A percentile compares a stretch with the other conserved stretches of the same genome.
Evolutionary conservation across 192 early-diverging fungal species (phyloP).

Genomic region (Backusella circina): DNA sequence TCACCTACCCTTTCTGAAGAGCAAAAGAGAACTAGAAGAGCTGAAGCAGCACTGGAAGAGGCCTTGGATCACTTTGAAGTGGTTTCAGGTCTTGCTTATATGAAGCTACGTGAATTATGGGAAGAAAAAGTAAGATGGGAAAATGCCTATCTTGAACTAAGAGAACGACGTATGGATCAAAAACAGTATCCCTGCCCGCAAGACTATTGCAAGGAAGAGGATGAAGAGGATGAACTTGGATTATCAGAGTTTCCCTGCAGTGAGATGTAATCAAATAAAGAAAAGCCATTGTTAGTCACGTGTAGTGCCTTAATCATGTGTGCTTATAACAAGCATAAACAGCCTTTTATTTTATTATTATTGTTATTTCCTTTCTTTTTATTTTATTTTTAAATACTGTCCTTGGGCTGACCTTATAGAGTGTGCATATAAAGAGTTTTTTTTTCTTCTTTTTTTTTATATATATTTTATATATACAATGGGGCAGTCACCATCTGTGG

Average conservation of each 20-base stretch:
- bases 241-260: conserved; percentile 10
- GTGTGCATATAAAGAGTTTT: background rate
- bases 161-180: conserved; percentile 17
- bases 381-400: conserved; percentile 1
- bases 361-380: background rate
- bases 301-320: conserved; percentile 4
- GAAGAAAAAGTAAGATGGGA: conserved; percentile 38
- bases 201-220: background rate
- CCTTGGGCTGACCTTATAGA: background rate
- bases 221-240: conserved; percentile 6
- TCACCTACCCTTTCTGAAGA: background rate
- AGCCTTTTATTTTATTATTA: background rate
- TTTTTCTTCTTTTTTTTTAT: conserved; percentile 4
- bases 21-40: conserved; percentile 6
- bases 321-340: background rate
- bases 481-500: conserved; percentile 23
- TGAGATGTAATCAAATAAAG: background rate
- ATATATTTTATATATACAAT: conserved; percentile 3
- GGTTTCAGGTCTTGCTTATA: conserved; percentile 47
- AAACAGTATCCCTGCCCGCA: background rate
- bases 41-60: conserved; percentile 33
- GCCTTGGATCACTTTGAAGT: conserved; percentile 48
- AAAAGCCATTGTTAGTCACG: background rate
- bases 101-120: conserved; percentile 49
- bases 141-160: conserved; percentile 28